phyloP scores from a whole-genome alignment of 176 grass and related monocot genomes.

The Phoenix dactylifera region DNA sequence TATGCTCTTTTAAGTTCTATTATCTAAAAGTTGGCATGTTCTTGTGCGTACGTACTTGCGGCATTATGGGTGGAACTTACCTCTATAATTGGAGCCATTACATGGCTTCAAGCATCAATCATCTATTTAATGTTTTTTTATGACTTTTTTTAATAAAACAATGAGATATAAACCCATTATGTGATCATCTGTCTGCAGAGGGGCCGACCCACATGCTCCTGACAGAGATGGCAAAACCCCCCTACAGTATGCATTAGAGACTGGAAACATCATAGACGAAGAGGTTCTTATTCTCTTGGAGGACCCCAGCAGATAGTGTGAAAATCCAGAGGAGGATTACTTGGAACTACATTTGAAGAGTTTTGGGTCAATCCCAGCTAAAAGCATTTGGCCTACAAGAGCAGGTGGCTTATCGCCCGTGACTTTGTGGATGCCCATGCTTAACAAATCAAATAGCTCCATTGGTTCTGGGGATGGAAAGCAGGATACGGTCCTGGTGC shows the following conservation, averaged over 20 bases:
- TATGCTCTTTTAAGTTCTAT: no score
- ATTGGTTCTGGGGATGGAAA: slow-evolving; percentile 13
- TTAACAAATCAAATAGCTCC: slow-evolving; percentile 12
- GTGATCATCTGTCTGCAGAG: slow-evolving; percentile 39
- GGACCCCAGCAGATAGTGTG: slow-evolving; percentile 53
- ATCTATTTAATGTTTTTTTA: slow-evolving; percentile 2
- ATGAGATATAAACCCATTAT: not conserved
- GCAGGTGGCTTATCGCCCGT: not conserved
- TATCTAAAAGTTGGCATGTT: no score
- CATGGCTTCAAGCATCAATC: no score
- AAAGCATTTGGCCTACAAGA: not conserved
- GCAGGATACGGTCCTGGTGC: slow-evolving; percentile 25
- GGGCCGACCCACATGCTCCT: slow-evolving; percentile 47
- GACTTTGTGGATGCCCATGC: not conserved
- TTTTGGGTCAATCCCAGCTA: slow-evolving; percentile 9
- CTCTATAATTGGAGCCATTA: no score
- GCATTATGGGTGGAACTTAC: no score
- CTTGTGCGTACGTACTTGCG: no score
- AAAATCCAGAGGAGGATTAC: not conserved
- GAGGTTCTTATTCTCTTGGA: slow-evolving; percentile 86
- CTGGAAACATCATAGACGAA: slow-evolving; percentile 65
- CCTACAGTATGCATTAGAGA: slow-evolving; percentile 68
- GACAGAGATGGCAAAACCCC: slow-evolving; percentile 69
- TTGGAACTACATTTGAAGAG: slow-evolving; percentile 11
- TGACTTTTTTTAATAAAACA: not conserved